These are phyloP conservation scores for Dioszegia hungarica DNA, from an alignment of 768 basidiomycete genomes.

Conservation along the genomic window DNA sequence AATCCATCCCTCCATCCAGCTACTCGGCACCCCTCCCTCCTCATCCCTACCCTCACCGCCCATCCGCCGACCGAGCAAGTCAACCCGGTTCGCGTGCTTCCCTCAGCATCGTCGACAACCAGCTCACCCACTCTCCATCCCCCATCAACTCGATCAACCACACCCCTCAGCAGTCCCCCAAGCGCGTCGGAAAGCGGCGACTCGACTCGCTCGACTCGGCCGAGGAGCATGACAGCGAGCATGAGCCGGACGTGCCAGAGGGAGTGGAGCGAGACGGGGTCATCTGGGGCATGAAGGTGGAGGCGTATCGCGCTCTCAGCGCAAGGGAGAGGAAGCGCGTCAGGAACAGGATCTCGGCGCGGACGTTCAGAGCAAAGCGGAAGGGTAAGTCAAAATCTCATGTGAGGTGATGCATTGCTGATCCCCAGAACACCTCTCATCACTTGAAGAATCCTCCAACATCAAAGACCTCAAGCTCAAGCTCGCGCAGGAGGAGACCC, in stretches of 20 bases:
- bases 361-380: slow-evolving; percentile 46
- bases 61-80: slow-evolving; percentile 13
- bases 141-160: slow-evolving; percentile 6
- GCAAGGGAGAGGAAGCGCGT: slow-evolving; percentile 47
- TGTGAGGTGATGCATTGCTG: neutral
- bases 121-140: slow-evolving; percentile 19
- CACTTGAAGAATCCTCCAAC: slow-evolving; percentile 25
- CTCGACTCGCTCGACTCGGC: slow-evolving; percentile 9
- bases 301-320: slow-evolving; percentile 38
- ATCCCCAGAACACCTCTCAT: slow-evolving; percentile 34
- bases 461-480: slow-evolving; percentile 36
- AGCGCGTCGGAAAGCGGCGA: slow-evolving; percentile 8
- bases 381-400: slow-evolving; percentile 33
- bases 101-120: slow-evolving; percentile 16
- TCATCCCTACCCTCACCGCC: slow-evolving; percentile 6
- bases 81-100: slow-evolving; percentile 12
- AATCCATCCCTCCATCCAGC: neutral
- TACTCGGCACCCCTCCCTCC: slow-evolving; percentile 8
- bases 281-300: slow-evolving; percentile 49
- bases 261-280: slow-evolving; percentile 47
- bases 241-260: slow-evolving; percentile 37
- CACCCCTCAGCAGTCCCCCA: slow-evolving; percentile 6
- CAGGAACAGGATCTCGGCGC: slow-evolving; percentile 45
- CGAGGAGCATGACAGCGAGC: slow-evolving; percentile 20
- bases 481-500: slow-evolving; percentile 32